Evolutionary conservation across 768 basidiomycete species (phyloP).

Genomic region (Xerocomellus amylosporus): DNA sequence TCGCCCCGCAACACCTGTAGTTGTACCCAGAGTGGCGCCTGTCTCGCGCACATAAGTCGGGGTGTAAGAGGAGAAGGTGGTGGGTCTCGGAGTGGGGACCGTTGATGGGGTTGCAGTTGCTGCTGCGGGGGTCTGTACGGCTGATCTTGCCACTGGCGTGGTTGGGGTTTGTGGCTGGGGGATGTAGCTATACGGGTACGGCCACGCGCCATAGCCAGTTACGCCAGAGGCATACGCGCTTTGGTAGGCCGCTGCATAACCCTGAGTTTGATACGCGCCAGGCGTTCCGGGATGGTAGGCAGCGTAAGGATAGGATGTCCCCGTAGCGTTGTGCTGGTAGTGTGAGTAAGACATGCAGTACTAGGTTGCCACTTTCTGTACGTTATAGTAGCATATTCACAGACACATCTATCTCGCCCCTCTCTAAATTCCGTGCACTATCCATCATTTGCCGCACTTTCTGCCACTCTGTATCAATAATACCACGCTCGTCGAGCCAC

Average conservation of each 20-base stretch:
- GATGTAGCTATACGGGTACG: slow-evolving; percentile 65
- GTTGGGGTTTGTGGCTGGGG: slow-evolving; percentile 37
- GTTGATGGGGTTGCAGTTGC: slow-evolving; percentile 31
- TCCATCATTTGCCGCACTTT: slow-evolving; percentile 74
- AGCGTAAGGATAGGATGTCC: slow-evolving; percentile 64
- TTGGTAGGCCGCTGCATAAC: slow-evolving; percentile 47
- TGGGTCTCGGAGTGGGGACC: slow-evolving; percentile 34
- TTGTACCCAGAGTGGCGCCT: slow-evolving; percentile 33
- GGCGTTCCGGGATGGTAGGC: slow-evolving; percentile 53
- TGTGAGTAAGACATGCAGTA: slow-evolving; percentile 34
- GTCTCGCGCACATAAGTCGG: slow-evolving; percentile 52
- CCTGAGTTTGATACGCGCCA: slow-evolving; percentile 45
- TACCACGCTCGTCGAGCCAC: slow-evolving; percentile 69
- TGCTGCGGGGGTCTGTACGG: slow-evolving; percentile 29
- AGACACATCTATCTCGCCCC: slow-evolving; percentile 39
- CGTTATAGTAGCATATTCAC: neutral
- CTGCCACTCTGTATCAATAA: slow-evolving; percentile 70
- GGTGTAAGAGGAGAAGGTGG: slow-evolving; percentile 57
- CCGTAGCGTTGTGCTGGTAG: slow-evolving; percentile 39
- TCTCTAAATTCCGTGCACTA: slow-evolving; percentile 63
- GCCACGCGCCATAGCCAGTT: slow-evolving; percentile 67
- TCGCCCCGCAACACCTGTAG: slow-evolving; percentile 43
- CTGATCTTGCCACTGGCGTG: slow-evolving; percentile 27
- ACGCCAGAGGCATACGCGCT: slow-evolving; percentile 59
- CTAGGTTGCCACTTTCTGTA: neutral